These are phyloP conservation scores for Salix koriyanagi DNA, from an alignment of 345 rosid species.

Conservation along the genomic window DNA sequence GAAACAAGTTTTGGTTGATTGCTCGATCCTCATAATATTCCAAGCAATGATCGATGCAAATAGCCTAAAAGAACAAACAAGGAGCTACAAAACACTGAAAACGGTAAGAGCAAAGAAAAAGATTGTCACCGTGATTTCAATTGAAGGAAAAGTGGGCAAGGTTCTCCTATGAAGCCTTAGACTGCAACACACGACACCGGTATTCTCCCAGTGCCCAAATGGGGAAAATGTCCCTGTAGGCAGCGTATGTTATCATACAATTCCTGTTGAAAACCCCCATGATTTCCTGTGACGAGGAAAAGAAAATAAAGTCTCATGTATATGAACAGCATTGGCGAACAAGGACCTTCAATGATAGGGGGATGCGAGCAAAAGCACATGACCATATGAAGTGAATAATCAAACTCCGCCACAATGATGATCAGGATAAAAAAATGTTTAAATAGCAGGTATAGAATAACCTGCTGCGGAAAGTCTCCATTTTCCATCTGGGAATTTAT, in stretches of 20 bases:
- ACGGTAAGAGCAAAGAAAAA: not conserved
- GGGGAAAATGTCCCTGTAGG: slow-evolving; percentile 56
- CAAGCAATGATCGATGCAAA: not conserved
- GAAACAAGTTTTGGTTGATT: not conserved
- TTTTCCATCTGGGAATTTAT: slow-evolving; percentile 53
- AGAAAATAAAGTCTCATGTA: not conserved
- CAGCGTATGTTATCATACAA: slow-evolving; percentile 61
- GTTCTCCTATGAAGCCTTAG: not conserved
- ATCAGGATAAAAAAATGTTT: not conserved
- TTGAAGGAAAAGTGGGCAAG: not conserved
- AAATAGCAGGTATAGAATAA: slow-evolving; percentile 3
- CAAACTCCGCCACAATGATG: not conserved
- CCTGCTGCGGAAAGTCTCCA: slow-evolving; percentile 76
- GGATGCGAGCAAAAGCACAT: not conserved
- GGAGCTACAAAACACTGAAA: not conserved
- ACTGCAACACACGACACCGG: slow-evolving; percentile 28
- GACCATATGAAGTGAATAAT: not conserved
- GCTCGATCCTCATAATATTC: not conserved
- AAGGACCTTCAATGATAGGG: not conserved
- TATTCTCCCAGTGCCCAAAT: slow-evolving; percentile 70
- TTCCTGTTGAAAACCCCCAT: slow-evolving; percentile 60
- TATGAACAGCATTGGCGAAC: not conserved
- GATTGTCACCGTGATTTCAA: too few species aligned
- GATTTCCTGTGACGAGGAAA: slow-evolving; percentile 41
- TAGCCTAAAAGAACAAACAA: not conserved